Evolutionary conservation across 225 moss, liverwort and hornwort species (phyloP).

Genomic region (Thuidium tamariscinum): DNA sequence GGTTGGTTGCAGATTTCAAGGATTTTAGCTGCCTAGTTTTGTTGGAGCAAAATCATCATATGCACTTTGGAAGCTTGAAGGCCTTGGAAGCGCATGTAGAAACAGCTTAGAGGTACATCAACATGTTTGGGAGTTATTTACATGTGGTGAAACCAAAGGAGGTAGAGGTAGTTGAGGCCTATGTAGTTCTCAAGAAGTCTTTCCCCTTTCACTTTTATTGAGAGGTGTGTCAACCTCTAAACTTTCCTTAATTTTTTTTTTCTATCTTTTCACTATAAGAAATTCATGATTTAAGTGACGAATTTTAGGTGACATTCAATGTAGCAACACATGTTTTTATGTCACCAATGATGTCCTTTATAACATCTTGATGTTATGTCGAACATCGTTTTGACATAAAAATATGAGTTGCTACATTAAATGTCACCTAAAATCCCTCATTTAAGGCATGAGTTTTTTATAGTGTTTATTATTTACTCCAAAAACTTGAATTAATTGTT

Average conservation of each 20-base stretch:
- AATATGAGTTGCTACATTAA: no score
- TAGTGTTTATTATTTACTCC: neutral
- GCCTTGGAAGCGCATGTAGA: accelerated
- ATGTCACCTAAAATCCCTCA: no score
- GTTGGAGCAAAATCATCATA: neutral
- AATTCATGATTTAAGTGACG: no score
- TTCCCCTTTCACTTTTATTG: accelerated
- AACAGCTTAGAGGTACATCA: accelerated
- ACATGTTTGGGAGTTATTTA: neutral
- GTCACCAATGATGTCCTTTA: no score
- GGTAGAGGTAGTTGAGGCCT: neutral
- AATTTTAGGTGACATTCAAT: no score
- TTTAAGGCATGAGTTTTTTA: neutral
- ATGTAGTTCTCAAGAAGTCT: neutral
- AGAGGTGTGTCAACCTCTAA: neutral
- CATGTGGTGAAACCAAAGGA: neutral
- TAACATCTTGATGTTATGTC: no score
- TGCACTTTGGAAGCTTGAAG: neutral
- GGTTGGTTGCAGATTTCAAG: accelerated
- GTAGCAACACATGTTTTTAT: no score
- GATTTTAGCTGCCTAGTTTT: neutral
- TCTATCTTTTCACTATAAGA: no score
- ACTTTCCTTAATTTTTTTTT: no score
- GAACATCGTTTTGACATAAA: no score
- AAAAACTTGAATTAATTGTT: neutral